phyloP scores from a whole-genome alignment of 306 rosid genomes.

The Corylus americana region DNA sequence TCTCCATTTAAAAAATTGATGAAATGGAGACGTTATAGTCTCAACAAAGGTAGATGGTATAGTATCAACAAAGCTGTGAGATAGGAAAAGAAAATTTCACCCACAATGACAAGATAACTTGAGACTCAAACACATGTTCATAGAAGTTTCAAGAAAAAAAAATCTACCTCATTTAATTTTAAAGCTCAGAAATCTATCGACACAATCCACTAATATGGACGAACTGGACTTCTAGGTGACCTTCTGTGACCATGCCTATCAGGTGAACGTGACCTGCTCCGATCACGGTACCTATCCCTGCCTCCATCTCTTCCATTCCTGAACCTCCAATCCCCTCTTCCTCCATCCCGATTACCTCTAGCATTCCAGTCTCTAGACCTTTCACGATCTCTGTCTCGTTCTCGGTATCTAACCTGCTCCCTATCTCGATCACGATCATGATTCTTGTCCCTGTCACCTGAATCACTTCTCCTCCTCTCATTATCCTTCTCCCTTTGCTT shows the following conservation, averaged over 20 bases:
- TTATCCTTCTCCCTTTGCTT: constrained; percentile 78
- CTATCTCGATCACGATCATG: constrained; percentile 69
- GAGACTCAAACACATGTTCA: constrained; percentile 64
- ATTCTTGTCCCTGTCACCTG: constrained; percentile 73
- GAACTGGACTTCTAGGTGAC: constrained; percentile 76
- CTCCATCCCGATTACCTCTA: constrained; percentile 73
- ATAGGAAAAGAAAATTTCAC: constrained; percentile 69
- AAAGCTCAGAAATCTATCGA: constrained; percentile 78
- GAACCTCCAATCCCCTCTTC: constrained; percentile 74
- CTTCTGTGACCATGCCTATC: constrained; percentile 65
- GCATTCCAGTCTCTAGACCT: constrained; percentile 72
- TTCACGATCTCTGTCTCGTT: constrained; percentile 68
- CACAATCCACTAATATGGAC: constrained; percentile 63
- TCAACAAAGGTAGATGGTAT: constrained; percentile 86
- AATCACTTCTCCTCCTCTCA: constrained; percentile 70
- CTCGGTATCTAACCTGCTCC: constrained; percentile 76
- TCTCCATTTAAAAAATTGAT: constrained; percentile 74
- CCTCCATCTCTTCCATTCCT: constrained; percentile 88
- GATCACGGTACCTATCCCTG: constrained; percentile 70
- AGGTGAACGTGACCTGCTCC: constrained; percentile 95
- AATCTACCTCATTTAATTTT: constrained; percentile 85
- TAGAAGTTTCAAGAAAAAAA: constrained; percentile 68
- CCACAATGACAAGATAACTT: constrained; percentile 62
- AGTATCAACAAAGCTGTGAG: constrained; percentile 91
- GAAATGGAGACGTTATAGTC: constrained; percentile 82